Conservation (phyloP, 2,329 filamentous ascomycete genomes). For the Phaeoacremonium minimum region DNA sequence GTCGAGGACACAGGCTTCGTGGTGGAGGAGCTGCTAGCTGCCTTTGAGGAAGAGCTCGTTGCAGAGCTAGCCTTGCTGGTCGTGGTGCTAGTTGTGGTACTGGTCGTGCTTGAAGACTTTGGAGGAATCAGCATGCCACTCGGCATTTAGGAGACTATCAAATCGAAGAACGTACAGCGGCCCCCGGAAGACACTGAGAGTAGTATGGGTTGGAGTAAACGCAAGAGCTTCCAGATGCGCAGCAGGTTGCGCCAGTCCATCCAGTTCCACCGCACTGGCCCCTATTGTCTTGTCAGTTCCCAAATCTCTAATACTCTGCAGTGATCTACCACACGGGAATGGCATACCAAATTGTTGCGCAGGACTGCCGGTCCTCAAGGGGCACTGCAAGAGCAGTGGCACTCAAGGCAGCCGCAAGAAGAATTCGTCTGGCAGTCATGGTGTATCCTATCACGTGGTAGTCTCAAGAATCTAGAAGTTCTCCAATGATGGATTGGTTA, state of each 20-base stretch:
- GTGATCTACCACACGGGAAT: neutral
- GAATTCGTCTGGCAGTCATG: conserved; percentile 17
- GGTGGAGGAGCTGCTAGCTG: conserved; percentile 17
- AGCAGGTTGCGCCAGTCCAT: conserved; percentile 40
- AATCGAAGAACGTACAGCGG: conserved; percentile 6
- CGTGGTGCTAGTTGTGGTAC: conserved; percentile 13
- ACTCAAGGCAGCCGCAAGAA: conserved; percentile 29
- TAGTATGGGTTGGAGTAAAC: conserved; percentile 29
- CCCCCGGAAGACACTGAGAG: conserved; percentile 27
- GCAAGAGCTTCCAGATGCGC: conserved; percentile 32
- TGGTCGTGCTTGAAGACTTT: conserved; percentile 13
- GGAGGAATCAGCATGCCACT: neutral
- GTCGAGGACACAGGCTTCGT: conserved; percentile 14
- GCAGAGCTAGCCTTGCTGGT: conserved; percentile 24
- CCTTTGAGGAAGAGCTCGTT: conserved; percentile 30
- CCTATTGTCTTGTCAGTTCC: conserved; percentile 13
- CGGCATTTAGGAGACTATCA: neutral
- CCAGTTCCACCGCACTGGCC: conserved; percentile 40
- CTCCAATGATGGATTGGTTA: conserved; percentile 6
- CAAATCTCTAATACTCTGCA: no score
- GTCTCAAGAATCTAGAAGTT: conserved; percentile 1
- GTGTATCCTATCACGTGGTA: conserved; percentile 4
- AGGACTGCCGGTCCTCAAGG: conserved; percentile 35
- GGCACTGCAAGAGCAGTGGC: conserved; percentile 33
- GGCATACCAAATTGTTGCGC: conserved; percentile 24